A percentile compares a stretch with the other conserved stretches of the same genome.
These are phyloP conservation scores for Aspergillus flavus DNA, from an alignment of 2,329 filamentous ascomycete genomes.

Conservation along the genomic window DNA sequence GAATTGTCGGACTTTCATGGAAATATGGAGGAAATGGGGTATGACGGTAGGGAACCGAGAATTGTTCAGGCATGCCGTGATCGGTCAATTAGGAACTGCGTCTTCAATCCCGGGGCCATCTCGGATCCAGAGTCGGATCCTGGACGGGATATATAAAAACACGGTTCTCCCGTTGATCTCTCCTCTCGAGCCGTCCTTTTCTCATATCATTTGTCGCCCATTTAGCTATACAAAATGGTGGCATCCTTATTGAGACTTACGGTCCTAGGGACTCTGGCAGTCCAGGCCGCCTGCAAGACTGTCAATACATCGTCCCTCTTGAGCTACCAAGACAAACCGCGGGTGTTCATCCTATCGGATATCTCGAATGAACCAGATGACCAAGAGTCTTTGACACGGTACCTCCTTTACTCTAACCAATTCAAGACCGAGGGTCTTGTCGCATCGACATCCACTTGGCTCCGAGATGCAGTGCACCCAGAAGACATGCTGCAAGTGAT, in stretches of 20 bases:
- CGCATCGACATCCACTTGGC: slow-evolving; percentile 51
- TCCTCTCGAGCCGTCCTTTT: background rate
- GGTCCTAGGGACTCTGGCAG: background rate
- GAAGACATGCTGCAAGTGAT: slow-evolving; percentile 49
- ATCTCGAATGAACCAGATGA: slow-evolving; percentile 8
- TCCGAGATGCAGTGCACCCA: slow-evolving; percentile 44
- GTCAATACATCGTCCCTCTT: background rate
- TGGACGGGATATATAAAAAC: background rate
- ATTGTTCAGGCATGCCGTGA: background rate
- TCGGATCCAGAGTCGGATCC: background rate
- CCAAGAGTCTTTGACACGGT: slow-evolving; percentile 39
- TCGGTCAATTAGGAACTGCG: background rate
- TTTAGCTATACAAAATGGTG: background rate
- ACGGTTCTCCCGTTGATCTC: background rate
- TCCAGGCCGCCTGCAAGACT: background rate
- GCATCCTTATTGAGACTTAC: background rate
- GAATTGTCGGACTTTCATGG: background rate
- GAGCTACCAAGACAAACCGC: slow-evolving; percentile 19
- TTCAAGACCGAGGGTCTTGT: slow-evolving; percentile 50
- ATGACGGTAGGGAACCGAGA: background rate
- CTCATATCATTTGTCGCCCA: background rate
- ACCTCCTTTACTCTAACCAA: slow-evolving; percentile 51
- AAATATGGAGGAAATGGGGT: background rate
- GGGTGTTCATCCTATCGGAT: slow-evolving; percentile 12
- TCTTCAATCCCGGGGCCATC: background rate